phyloP scores from a whole-genome alignment of 345 rosid species.

The Bretschneidera sinensis region DNA sequence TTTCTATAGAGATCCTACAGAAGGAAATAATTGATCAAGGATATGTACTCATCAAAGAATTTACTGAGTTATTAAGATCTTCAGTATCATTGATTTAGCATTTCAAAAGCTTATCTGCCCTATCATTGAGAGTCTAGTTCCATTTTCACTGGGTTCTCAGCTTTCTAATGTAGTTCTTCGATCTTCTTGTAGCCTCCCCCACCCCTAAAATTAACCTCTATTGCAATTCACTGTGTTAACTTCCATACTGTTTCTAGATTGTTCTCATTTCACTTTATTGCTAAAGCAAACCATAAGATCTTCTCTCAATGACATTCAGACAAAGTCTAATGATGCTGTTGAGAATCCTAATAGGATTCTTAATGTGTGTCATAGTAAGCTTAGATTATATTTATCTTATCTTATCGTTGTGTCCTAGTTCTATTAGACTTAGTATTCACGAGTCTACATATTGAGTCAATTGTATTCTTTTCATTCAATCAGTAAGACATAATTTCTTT shows the following conservation, averaged over 20 bases:
- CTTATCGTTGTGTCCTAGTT: too few species aligned
- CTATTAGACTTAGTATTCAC: too few species aligned
- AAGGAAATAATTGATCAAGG: neutral
- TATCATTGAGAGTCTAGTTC: neutral
- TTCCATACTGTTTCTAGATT: neutral
- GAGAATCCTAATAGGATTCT: too few species aligned
- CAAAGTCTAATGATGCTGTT: too few species aligned
- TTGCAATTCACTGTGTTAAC: neutral
- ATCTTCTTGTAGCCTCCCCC: neutral
- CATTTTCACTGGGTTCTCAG: neutral
- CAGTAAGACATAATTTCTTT: too few species aligned
- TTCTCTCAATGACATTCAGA: neutral
- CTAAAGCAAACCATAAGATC: neutral
- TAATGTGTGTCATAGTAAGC: too few species aligned
- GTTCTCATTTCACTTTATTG: neutral
- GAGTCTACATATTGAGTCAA: too few species aligned
- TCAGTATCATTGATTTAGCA: neutral
- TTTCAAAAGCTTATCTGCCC: neutral
- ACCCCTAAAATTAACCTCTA: neutral
- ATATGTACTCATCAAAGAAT: neutral
- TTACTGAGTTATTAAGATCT: neutral
- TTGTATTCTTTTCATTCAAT: too few species aligned
- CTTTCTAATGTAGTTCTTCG: neutral
- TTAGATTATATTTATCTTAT: too few species aligned
- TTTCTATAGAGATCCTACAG: slow-evolving; percentile 75